Percentiles rank a stretch among this genome's conserved stretches.
phyloP scores from a whole-genome alignment of 116 monocot species.

The Papilionanthe hybrid region DNA sequence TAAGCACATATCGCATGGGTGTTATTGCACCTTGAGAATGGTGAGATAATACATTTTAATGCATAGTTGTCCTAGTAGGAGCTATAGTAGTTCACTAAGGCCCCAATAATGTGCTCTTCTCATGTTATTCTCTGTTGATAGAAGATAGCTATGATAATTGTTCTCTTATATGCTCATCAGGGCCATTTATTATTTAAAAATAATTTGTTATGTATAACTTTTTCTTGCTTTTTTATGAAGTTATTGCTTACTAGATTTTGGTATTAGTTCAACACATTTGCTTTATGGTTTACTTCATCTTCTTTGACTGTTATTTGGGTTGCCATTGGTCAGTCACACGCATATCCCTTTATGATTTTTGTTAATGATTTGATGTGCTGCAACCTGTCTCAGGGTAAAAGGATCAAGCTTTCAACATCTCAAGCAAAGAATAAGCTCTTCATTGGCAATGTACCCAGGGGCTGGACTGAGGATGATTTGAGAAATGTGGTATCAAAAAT shows the following conservation, averaged over 20 bases:
- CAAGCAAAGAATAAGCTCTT: conserved; percentile 78
- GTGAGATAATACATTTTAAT: not conserved
- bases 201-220: not conserved
- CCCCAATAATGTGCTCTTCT: not conserved
- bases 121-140: not conserved
- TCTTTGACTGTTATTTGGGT: not conserved
- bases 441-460: conserved; percentile 81
- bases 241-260: not conserved
- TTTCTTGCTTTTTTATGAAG: not conserved
- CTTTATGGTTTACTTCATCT: not conserved
- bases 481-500: conserved; percentile 46
- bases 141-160: not conserved
- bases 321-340: not conserved
- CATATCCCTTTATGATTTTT: not conserved
- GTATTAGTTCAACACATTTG: not conserved
- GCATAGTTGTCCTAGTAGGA: not conserved
- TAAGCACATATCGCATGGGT: not conserved
- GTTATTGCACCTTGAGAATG: not conserved
- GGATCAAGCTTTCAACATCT: conserved; percentile 66
- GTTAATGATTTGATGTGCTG: not conserved
- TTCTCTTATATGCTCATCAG: not conserved
- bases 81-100: not conserved
- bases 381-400: conserved; percentile 50
- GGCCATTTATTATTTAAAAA: not conserved
- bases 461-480: conserved; percentile 66